A percentile compares a stretch with the other conserved stretches of the same genome.
phyloP scores from a whole-genome alignment of 192 early-diverging fungal genomes.

The Geranomyces michiganensis region DNA sequence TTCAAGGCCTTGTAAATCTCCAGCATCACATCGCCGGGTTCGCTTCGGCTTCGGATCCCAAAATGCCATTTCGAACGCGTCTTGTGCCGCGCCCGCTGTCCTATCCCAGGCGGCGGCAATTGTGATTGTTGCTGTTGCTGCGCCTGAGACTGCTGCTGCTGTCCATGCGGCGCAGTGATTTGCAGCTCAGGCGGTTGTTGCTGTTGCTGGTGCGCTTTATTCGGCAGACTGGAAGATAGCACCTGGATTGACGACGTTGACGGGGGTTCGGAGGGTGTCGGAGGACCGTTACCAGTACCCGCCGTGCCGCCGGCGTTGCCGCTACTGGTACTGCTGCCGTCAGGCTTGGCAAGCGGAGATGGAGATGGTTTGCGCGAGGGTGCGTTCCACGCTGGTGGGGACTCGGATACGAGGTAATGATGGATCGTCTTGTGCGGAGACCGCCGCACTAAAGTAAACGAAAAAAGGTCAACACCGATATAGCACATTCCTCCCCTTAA shows the following conservation, averaged over 20 bases:
- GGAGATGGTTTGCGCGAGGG: constrained; percentile 19
- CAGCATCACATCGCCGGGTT: constrained; percentile 93
- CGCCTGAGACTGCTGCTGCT: constrained; percentile 3
- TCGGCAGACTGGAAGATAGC: constrained; percentile 61
- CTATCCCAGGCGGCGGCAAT: constrained; percentile 5
- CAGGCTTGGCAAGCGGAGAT: not conserved
- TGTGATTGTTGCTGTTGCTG: not conserved
- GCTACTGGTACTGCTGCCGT: no score
- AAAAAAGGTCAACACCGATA: no score
- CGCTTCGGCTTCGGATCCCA: constrained; percentile 90
- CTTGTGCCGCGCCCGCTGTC: constrained; percentile 35
- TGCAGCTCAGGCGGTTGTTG: not conserved
- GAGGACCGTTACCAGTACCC: not conserved
- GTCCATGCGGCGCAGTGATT: not conserved
- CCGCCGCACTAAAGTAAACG: constrained; percentile 27
- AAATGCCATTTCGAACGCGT: constrained; percentile 94
- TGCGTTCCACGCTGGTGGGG: constrained; percentile 74
- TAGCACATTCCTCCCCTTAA: no score
- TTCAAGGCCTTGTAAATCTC: constrained; percentile 94
- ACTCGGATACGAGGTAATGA: constrained; percentile 62
- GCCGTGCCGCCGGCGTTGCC: no score
- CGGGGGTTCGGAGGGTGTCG: constrained; percentile 36
- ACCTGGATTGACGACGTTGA: constrained; percentile 45
- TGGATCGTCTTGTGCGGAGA: constrained; percentile 62
- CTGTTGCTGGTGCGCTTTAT: constrained; percentile 5